Conservation (phyloP, 495 filamentous ascomycete species). For the Podospora australis region DNA sequence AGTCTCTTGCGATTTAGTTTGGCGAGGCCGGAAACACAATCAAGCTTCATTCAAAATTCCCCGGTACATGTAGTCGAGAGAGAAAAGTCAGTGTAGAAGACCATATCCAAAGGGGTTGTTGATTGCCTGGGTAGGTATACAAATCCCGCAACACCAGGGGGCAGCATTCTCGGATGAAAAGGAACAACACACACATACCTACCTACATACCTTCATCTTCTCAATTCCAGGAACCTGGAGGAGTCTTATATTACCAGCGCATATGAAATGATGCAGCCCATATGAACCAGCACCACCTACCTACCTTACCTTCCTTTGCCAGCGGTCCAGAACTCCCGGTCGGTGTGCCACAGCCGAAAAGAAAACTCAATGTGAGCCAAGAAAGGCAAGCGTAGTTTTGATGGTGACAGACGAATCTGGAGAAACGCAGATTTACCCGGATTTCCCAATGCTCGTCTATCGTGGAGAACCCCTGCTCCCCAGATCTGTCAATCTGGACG, state of each 20-base stretch:
- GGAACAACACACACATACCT: neutral
- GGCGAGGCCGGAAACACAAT: too few species aligned
- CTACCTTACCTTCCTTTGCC: neutral
- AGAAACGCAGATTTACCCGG: conserved; percentile 24
- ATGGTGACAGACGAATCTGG: conserved; percentile 13
- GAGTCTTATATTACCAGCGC: too few species aligned
- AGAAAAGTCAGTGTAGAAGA: too few species aligned
- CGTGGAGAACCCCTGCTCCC: conserved; percentile 6
- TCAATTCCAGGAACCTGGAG: conserved; percentile 1
- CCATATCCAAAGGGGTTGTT: too few species aligned
- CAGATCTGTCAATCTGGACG: conserved; percentile 18
- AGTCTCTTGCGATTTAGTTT: too few species aligned
- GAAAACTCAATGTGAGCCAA: conserved; percentile 17
- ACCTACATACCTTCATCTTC: too few species aligned
- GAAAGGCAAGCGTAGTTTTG: conserved; percentile 17
- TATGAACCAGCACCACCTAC: too few species aligned
- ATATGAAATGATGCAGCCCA: too few species aligned
- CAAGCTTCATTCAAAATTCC: too few species aligned
- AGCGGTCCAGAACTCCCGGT: neutral
- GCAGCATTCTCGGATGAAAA: neutral
- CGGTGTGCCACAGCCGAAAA: conserved; percentile 13
- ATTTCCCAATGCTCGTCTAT: conserved; percentile 27
- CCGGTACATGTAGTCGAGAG: too few species aligned
- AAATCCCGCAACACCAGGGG: neutral
- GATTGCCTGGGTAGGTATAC: too few species aligned